Evolutionary conservation across 805 yeast genomes (phyloP).

Genomic region (Candida tallmaniae): DNA sequence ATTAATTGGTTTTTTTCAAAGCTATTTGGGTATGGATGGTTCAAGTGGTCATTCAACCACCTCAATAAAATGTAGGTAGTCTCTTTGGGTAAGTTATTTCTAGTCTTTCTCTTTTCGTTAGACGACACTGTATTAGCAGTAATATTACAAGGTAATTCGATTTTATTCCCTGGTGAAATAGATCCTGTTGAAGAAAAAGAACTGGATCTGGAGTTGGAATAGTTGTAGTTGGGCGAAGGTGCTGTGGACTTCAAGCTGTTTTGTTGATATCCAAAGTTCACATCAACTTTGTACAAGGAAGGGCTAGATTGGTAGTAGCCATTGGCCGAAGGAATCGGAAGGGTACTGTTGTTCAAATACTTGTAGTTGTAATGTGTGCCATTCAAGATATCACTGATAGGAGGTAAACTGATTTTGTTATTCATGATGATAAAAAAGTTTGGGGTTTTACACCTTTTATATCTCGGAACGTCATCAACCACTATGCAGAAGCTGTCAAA

Average conservation of each 20-base stretch:
- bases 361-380: not conserved
- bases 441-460: not conserved
- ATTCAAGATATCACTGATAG: slow-evolving; percentile 37
- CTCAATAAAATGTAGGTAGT: slow-evolving; percentile 67
- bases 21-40: slow-evolving; percentile 82
- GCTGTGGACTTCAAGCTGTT: not conserved
- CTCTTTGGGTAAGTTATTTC: slow-evolving; percentile 76
- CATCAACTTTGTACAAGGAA: not conserved
- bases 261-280: not conserved
- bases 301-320: slow-evolving; percentile 1
- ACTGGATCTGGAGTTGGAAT: not conserved
- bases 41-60: slow-evolving; percentile 72
- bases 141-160: slow-evolving; percentile 5
- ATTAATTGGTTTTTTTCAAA: slow-evolving; percentile 68
- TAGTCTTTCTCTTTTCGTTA: slow-evolving; percentile 30
- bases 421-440: slow-evolving; percentile 7
- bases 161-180: not conserved
- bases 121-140: slow-evolving; percentile 6
- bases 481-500: slow-evolving; percentile 10
- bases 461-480: too few species aligned
- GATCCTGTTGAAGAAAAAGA: not conserved
- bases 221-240: not conserved
- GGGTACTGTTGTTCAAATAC: not conserved
- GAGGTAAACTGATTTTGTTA: slow-evolving; percentile 34
- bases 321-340: not conserved